Percentiles rank a stretch among this genome's conserved stretches.
phyloP scores from a whole-genome alignment of 257 asterid genomes.

The Fraxinus americana region DNA sequence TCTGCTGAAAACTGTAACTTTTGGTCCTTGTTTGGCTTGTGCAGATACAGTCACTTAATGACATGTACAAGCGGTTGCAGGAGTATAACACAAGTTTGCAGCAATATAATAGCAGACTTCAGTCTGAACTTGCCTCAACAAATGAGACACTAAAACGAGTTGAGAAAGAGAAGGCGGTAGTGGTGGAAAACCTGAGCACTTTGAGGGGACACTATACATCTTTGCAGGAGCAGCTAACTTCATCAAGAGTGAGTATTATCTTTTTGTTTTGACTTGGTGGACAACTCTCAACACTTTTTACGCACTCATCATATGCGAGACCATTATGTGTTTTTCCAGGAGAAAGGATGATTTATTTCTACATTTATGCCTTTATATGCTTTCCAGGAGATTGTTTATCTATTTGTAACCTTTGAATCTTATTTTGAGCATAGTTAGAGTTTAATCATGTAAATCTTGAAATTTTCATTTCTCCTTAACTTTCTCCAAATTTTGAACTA shows the following conservation, averaged over 20 bases:
- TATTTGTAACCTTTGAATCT: too few relatives aligned
- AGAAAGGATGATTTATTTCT: not conserved
- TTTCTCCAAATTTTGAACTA: too few relatives aligned
- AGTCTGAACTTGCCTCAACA: conserved; percentile 65
- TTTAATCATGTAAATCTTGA: too few relatives aligned
- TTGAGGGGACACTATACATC: conserved; percentile 80
- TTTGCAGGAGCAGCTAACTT: conserved; percentile 82
- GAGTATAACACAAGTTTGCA: conserved; percentile 91
- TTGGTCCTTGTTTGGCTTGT: conserved; percentile 8
- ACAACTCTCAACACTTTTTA: not conserved
- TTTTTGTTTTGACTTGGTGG: not conserved
- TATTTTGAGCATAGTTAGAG: not conserved
- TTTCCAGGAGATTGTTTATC: not conserved
- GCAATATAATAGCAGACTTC: conserved; percentile 85
- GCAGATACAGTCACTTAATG: conserved; percentile 83
- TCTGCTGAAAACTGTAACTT: too few relatives aligned
- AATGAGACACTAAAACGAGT: conserved; percentile 73
- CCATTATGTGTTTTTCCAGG: not conserved
- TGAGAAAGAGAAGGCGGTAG: conserved; percentile 78
- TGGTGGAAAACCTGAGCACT: conserved; percentile 78
- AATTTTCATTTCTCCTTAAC: not conserved
- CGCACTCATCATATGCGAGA: not conserved
- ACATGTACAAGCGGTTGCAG: conserved; percentile 69
- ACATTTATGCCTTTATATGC: not conserved
- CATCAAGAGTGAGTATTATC: conserved; percentile 56